A percentile compares a stretch with the other conserved stretches of the same genome.
Evolutionary conservation across 768 basidiomycete genomes (phyloP).

Genomic region (Pisolithus sp.): DNA sequence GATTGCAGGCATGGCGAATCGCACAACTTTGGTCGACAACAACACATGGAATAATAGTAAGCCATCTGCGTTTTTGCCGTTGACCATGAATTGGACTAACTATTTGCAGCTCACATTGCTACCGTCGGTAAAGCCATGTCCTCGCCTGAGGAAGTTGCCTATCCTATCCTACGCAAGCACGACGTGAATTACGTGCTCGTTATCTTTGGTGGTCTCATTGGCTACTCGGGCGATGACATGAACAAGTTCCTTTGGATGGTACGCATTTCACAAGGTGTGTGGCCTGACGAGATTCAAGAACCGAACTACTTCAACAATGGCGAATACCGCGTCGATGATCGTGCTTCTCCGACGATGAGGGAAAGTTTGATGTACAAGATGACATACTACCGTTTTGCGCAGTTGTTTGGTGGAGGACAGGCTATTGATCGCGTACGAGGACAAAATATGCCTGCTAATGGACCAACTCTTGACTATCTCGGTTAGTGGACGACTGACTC

Average conservation of each 20-base stretch:
- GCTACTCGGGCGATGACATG: slow-evolving; percentile 98
- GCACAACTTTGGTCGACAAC: slow-evolving; percentile 95
- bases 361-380: slow-evolving; percentile 99
- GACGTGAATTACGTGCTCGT: slow-evolving; percentile 96
- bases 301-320: slow-evolving; percentile 91
- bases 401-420: slow-evolving; percentile 74
- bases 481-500: slow-evolving; percentile 42
- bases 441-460: slow-evolving; percentile 69
- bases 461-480: slow-evolving; percentile 82
- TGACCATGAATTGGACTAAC: slow-evolving; percentile 1
- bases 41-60: slow-evolving; percentile 99
- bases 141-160: slow-evolving; percentile 87
- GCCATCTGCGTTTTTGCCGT: slow-evolving; percentile 22
- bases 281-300: slow-evolving; percentile 98
- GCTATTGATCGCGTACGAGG: slow-evolving; percentile 85
- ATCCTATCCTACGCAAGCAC: slow-evolving; percentile 94
- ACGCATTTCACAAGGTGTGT: slow-evolving; percentile 88
- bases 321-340: slow-evolving; percentile 88
- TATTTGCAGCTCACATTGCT: slow-evolving; percentile 78
- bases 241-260: slow-evolving; percentile 99
- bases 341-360: slow-evolving; percentile 82
- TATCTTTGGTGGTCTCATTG: slow-evolving; percentile 94
- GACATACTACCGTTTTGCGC: slow-evolving; percentile 93
- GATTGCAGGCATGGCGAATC: slow-evolving; percentile 98
- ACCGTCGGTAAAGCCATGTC: slow-evolving; percentile 99